Evolutionary conservation across 108 stramenopile genomes (phyloP), one percentile per base, ranked within the genome.

Genomic region (Cyclotella choctawhatcheeana): DNA sequence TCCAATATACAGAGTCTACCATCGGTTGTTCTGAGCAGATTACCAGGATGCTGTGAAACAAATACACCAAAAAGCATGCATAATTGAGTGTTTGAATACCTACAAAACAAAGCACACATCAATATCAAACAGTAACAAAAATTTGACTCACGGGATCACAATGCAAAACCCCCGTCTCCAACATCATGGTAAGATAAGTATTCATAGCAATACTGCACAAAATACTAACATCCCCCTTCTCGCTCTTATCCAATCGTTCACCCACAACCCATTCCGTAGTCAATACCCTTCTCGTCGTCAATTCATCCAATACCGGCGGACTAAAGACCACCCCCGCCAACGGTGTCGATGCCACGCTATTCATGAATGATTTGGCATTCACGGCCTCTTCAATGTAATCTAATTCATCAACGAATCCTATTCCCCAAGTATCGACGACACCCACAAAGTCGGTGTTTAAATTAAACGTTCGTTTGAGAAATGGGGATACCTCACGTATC

Each of bases 211-310:
- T 91, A 54, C 87, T 83, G 58, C 96, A 97, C 10, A 93, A 68
- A 24, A 86, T 71, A 22, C 85, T 89, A 20, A 96, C 86, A 70
- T 93, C 92, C 12, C 84, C 84, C 61, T 79, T 77, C n/a, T 64
- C 72, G 25, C 85, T 86, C 74, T 79, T 75, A 63, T 97, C 96
- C 47, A 98, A 68, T 24, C 95, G 83, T 47, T 95, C 92, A 30
- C 98, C 98, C 64, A 92, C 93, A 30, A 98, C 77, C 98, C 98
- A 98, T 71, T 94, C 85, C 27, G 97, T 94, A 14, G 95, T 90
- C 59, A 98, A 77, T 16, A 97, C 89, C 44, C 77, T 83, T 0
- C 86, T 69, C 31, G 97, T 89, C 5, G 94, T 84, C 33, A 83
- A 68, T 32, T 86, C 69, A 21, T 94, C 86, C 48, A 97, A 76